Percentiles rank a stretch among this genome's conserved stretches.
These are phyloP conservation scores for Globisporangium ultimum DNA, from an alignment of 352 stramenopile genomes.

Conservation along the genomic window DNA sequence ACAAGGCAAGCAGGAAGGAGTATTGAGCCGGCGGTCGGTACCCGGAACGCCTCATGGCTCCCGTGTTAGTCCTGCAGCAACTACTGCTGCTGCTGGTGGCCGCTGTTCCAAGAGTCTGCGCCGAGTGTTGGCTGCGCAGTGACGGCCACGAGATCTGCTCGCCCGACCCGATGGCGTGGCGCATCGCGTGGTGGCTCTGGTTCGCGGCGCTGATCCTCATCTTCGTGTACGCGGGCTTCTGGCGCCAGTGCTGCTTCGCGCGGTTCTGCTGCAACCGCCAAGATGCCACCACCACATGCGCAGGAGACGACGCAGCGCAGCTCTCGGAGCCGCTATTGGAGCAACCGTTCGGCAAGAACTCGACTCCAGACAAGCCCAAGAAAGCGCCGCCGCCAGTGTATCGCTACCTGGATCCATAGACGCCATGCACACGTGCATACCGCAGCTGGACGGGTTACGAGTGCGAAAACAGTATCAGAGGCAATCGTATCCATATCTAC, in stretches of 20 bases:
- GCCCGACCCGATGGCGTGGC: slow-evolving; percentile 37
- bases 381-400: slow-evolving; percentile 30
- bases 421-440: neutral
- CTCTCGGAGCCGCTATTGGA: slow-evolving; percentile 16
- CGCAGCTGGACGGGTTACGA: too few relatives aligned
- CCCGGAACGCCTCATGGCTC: too few relatives aligned
- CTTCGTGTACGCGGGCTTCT: slow-evolving; percentile 30
- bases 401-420: slow-evolving; percentile 34
- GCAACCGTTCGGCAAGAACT: neutral
- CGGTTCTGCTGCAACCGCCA: neutral
- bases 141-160: slow-evolving; percentile 59
- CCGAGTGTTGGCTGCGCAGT: slow-evolving; percentile 56
- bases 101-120: slow-evolving; percentile 11
- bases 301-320: neutral
- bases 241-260: slow-evolving; percentile 19
- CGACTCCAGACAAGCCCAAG: slow-evolving; percentile 5
- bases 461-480: too few relatives aligned
- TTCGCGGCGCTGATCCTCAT: slow-evolving; percentile 48
- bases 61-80: too few relatives aligned
- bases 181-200: slow-evolving; percentile 69
- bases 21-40: too few relatives aligned
- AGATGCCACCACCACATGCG: neutral
- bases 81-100: neutral
- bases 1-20: too few relatives aligned
- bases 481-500: too few relatives aligned